A percentile compares a stretch with the other conserved stretches of the same genome.
These are phyloP conservation scores for Vigna reflexopilosa DNA, from an alignment of 306 rosid species.

Conservation along the genomic window DNA sequence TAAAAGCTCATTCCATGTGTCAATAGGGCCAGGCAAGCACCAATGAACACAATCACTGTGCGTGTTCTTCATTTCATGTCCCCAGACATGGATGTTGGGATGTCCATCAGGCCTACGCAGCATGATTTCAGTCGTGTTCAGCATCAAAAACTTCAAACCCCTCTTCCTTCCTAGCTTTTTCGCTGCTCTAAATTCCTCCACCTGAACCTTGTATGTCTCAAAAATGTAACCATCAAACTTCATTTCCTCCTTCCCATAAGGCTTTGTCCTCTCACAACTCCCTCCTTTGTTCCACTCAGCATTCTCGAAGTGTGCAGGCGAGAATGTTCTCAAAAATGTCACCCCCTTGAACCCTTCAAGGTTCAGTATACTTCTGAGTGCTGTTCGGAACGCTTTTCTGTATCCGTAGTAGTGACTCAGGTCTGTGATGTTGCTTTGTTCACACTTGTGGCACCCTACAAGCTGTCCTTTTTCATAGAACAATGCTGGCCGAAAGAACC, in stretches of 20 bases:
- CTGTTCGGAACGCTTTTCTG: slow-evolving; percentile 62
- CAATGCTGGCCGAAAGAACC: slow-evolving; percentile 72
- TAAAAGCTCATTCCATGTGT: slow-evolving; percentile 87
- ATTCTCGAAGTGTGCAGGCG: slow-evolving; percentile 81
- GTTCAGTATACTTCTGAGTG: slow-evolving; percentile 46
- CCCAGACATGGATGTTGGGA: slow-evolving; percentile 60
- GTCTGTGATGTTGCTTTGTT: slow-evolving; percentile 39
- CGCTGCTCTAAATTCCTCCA: slow-evolving; percentile 63
- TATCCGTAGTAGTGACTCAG: slow-evolving; percentile 55
- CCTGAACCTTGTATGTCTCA: slow-evolving; percentile 59
- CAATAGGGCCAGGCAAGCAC: slow-evolving; percentile 91
- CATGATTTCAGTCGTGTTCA: slow-evolving; percentile 75
- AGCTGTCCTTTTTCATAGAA: slow-evolving; percentile 54
- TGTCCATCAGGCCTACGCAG: slow-evolving; percentile 85
- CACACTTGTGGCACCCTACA: slow-evolving; percentile 67
- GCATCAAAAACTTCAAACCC: slow-evolving; percentile 61
- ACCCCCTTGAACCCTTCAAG: slow-evolving; percentile 65
- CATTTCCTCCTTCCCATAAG: slow-evolving; percentile 55
- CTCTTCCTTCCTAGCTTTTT: slow-evolving; percentile 44
- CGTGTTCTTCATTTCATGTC: slow-evolving; percentile 47
- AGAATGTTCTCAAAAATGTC: slow-evolving; percentile 79
- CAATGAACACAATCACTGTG: slow-evolving; percentile 86
- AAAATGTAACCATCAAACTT: slow-evolving; percentile 45
- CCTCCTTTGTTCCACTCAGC: slow-evolving; percentile 82
- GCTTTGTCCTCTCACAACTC: slow-evolving; percentile 65